Evolutionary conservation across 2,329 filamentous ascomycete genomes (phyloP).

Genomic region (Epichloe baconii): DNA sequence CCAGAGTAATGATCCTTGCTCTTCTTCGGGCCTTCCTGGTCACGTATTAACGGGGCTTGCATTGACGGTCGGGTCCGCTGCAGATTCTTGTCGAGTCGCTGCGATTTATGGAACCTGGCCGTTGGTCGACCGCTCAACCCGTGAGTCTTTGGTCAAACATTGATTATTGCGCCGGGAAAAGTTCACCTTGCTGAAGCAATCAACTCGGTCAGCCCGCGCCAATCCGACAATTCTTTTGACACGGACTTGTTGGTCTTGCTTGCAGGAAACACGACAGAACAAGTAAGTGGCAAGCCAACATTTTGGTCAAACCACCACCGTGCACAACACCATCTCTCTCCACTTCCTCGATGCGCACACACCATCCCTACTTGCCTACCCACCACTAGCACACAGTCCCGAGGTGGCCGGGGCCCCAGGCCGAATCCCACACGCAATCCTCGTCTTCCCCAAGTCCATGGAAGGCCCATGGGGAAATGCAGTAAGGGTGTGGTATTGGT

Average conservation of each 20-base stretch:
- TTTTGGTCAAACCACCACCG: not conserved
- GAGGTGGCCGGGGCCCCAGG: not conserved
- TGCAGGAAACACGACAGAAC: not conserved
- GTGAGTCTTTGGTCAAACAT: not conserved
- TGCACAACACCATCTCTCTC: not conserved
- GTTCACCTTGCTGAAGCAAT: not conserved
- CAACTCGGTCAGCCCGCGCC: not conserved
- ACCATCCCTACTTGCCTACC: not conserved
- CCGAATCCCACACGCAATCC: not conserved
- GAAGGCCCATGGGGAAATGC: constrained; percentile 2
- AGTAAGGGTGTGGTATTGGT: constrained; percentile 1
- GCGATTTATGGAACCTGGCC: not conserved
- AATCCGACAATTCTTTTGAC: not conserved
- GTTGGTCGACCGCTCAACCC: not conserved
- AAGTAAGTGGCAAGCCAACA: not conserved
- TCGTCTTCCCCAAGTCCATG: not conserved
- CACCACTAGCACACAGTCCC: not conserved
- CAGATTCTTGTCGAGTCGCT: not conserved
- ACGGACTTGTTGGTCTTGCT: not conserved
- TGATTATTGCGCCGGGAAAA: not conserved
- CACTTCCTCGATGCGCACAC: not conserved
- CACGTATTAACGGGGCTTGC: not conserved
- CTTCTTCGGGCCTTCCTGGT: constrained; percentile 5
- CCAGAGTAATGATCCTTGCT: constrained; percentile 1
- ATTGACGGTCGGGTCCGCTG: not conserved